Evolutionary conservation across 1,139 yeast species (phyloP).

Genomic region (Taphrina flavorubra): DNA sequence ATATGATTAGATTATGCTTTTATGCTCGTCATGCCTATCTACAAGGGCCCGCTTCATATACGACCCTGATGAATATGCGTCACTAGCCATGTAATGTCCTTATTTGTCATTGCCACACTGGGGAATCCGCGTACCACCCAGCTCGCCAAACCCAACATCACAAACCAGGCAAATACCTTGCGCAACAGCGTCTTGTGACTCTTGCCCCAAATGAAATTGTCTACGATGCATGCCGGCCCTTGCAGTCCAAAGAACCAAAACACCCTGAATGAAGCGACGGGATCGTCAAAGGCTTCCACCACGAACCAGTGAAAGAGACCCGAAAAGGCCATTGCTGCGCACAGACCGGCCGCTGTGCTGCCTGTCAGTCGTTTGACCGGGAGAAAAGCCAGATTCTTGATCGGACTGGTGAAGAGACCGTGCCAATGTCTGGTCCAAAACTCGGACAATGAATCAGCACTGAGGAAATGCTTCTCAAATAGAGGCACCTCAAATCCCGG

Average conservation of each 20-base stretch:
- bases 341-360: conserved; percentile 22
- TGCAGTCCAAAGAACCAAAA: conserved; percentile 34
- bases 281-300: conserved; percentile 21
- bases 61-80: conserved; percentile 13
- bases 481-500: conserved; percentile 32
- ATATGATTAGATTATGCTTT: not conserved
- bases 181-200: conserved; percentile 16
- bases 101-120: conserved; percentile 27
- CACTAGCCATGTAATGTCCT: conserved; percentile 30
- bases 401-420: conserved; percentile 34
- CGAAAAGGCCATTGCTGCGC: conserved; percentile 34
- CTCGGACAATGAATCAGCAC: conserved; percentile 21
- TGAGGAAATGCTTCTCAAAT: conserved; percentile 33
- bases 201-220: conserved; percentile 24
- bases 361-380: conserved; percentile 27
- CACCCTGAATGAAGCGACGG: conserved; percentile 16
- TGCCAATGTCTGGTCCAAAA: conserved; percentile 39
- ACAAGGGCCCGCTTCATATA: not conserved
- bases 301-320: conserved; percentile 38
- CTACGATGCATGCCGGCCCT: conserved; percentile 36
- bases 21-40: not conserved
- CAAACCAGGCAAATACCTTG: conserved; percentile 30
- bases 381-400: conserved; percentile 31
- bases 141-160: conserved; percentile 35
- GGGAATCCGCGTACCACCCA: conserved; percentile 40